Evolutionary conservation across 1,284 basidiomycete genomes (phyloP).

Genomic region (Leucoagaricus sp.): DNA sequence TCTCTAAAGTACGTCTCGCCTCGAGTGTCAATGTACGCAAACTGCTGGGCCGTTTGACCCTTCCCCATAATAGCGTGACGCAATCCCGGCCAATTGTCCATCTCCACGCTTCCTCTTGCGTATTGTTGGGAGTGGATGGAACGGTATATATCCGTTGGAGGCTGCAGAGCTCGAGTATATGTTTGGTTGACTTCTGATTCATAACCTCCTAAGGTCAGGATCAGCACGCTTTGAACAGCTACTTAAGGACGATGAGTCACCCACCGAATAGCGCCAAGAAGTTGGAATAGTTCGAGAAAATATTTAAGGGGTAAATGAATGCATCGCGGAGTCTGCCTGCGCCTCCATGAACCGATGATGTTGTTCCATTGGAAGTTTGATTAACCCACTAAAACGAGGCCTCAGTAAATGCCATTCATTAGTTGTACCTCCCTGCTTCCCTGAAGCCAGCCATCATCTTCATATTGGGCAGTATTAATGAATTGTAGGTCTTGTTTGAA

Average conservation of each 20-base stretch:
- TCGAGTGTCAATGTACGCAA: conserved; percentile 33
- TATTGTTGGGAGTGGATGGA: conserved; percentile 34
- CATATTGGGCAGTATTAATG: conserved; percentile 46
- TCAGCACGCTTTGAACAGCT: background rate
- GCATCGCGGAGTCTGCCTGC: conserved; percentile 34
- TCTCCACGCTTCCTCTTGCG: conserved; percentile 35
- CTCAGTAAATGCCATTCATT: background rate
- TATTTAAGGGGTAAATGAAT: conserved; percentile 38
- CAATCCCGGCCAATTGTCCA: conserved; percentile 40
- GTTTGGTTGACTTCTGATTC: conserved; percentile 37
- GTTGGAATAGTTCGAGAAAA: conserved; percentile 39
- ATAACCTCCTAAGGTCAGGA: conserved; percentile 28
- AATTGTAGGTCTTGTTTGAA: conserved; percentile 49
- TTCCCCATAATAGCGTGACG: conserved; percentile 40
- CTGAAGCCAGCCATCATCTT: conserved; percentile 45
- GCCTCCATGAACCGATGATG: conserved; percentile 33
- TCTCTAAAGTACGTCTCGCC: conserved; percentile 37
- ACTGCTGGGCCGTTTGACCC: conserved; percentile 35
- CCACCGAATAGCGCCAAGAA: conserved; percentile 38
- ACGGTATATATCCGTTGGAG: conserved; percentile 30
- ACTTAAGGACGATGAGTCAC: conserved; percentile 18
- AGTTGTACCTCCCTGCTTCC: conserved; percentile 26
- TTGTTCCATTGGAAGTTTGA: conserved; percentile 37
- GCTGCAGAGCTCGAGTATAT: conserved; percentile 32
- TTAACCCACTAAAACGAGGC: conserved; percentile 29